Base-by-base conservation (phyloP, 805 yeast genomes). In the Saccharomycopsis fermentans region DNA sequence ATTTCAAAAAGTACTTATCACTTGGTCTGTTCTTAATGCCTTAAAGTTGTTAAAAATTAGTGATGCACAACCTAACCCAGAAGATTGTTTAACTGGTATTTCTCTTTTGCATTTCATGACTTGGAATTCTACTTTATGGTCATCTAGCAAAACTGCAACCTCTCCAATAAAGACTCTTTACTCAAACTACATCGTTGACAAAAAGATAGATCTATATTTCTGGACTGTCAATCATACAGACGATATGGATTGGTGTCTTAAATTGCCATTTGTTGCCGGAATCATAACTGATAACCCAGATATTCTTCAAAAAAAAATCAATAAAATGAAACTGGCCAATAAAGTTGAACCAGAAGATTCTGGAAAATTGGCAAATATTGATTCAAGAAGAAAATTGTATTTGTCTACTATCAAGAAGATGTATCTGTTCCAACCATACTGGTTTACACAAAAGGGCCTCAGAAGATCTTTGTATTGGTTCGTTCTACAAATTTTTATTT, bases 191-290 rank as follows among this genome's bases (percentile, higher is more conserved):
- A 55, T 48, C 27, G 19, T 40, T 11, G 21, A 52, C 1, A 37
- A 34, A 40, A 50, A 62, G 21, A 34, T 71, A 3, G 63, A 65
- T 40, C 59, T 72, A 16, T 73, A 73, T 72, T 63, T 71, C 55
- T 73, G 76, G 76, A 73, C 76, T 12, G 66, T 71, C 27, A 73
- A 72, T 60, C 55, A 63, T 26, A 58, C 61, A 9, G 51, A 61
- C 17, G 71, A 68, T 29, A 54, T 70, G 9, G 52, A 59, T 12
- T 55, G 59, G 16, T 66, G 66, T 4, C 29, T 63, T 0, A 51
- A 64, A 2, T 29, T 51, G 8, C 66, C 64, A 54, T 63, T 59
- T 39, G 55, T 61, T 14, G 54, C 59, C 3, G 71, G 70, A 36
- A 36, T 65, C 19, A 56, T 66, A 36, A 64, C 67, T 17, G 68